These are phyloP conservation scores for Cornus suecica DNA, from an alignment of 148 eudicot species.

Conservation along the genomic window DNA sequence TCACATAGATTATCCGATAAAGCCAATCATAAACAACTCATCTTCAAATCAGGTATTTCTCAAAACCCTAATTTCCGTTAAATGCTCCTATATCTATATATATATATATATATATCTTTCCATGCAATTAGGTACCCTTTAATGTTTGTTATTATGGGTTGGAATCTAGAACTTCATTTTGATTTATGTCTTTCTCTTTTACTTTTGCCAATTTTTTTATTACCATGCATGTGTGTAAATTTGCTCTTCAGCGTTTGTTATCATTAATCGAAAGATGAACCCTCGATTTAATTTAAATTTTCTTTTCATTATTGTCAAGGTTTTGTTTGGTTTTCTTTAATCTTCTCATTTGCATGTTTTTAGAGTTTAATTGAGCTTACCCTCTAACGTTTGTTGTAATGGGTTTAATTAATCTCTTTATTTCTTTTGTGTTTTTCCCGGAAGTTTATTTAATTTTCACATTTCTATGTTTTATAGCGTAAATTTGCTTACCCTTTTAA, in stretches of 20 bases:
- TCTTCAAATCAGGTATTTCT: not conserved
- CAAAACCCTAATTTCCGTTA: not conserved
- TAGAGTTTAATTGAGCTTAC: not conserved
- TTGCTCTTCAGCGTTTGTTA: too few species aligned
- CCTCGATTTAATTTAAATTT: not conserved
- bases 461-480: not conserved
- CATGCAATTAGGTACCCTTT: too few species aligned
- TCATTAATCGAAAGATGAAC: not conserved
- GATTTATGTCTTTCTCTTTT: too few species aligned
- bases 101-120: too few species aligned
- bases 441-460: not conserved
- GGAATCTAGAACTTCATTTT: too few species aligned
- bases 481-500: not conserved
- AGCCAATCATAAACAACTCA: not conserved
- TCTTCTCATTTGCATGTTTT: not conserved
- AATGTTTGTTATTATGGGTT: not conserved
- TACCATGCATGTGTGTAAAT: too few species aligned
- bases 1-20: not conserved
- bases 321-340: not conserved
- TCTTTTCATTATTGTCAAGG: too few species aligned
- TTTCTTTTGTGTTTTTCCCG: not conserved
- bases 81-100: too few species aligned
- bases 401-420: too few species aligned
- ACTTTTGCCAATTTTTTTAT: too few species aligned
- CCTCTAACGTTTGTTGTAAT: too few species aligned